phyloP scores from a whole-genome alignment of 345 rosid species.

The Ricinus communis region DNA sequence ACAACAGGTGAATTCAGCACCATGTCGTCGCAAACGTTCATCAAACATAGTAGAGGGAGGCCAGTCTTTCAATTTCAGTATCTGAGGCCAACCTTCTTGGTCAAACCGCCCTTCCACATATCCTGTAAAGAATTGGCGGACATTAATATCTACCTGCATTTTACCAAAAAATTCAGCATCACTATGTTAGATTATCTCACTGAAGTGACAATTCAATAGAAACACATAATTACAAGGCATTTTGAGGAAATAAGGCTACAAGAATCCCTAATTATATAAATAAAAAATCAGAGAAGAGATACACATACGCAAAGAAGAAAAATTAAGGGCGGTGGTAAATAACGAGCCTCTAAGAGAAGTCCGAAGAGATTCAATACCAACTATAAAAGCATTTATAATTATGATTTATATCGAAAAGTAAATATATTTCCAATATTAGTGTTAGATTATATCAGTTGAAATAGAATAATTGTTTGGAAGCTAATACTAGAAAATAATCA shows the following conservation, averaged over 20 bases:
- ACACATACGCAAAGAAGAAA: too few species aligned
- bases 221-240: too few species aligned
- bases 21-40: conserved; percentile 64
- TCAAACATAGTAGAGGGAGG: conserved; percentile 62
- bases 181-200: neutral
- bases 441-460: too few species aligned
- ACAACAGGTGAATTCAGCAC: conserved; percentile 57
- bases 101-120: conserved; percentile 48
- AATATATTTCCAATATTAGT: too few species aligned
- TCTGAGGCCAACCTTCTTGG: conserved; percentile 45
- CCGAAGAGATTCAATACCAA: too few species aligned
- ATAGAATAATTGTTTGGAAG: too few species aligned
- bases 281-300: too few species aligned
- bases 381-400: too few species aligned
- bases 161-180: conserved; percentile 10
- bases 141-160: conserved; percentile 52
- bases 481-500: too few species aligned
- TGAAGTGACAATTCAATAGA: neutral
- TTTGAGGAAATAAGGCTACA: neutral
- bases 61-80: conserved; percentile 82
- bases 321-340: too few species aligned
- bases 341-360: too few species aligned
- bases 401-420: too few species aligned
- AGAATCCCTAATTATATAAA: neutral
- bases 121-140: conserved; percentile 55